Percentiles rank a stretch among this genome's conserved stretches.
These are phyloP conservation scores for Epichloe bromicola DNA, from an alignment of 2,329 filamentous ascomycete species.

Conservation along the genomic window DNA sequence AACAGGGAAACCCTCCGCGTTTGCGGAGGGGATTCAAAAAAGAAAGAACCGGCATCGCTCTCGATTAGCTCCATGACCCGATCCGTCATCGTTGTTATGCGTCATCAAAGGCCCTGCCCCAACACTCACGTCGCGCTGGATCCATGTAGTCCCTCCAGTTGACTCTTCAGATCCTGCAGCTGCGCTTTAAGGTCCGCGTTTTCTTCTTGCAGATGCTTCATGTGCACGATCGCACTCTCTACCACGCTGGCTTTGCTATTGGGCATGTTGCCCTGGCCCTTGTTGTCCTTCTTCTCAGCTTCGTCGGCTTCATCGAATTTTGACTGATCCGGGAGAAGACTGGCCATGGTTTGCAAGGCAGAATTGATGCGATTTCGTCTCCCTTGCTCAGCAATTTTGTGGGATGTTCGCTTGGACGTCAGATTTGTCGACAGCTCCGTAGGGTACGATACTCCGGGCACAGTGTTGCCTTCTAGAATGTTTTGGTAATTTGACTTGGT, in stretches of 20 bases:
- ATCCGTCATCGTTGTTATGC: not conserved
- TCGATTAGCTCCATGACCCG: not conserved
- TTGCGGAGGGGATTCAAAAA: not conserved
- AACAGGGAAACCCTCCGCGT: too few relatives aligned
- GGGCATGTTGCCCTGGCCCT: conserved; percentile 37
- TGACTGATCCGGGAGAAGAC: conserved; percentile 55
- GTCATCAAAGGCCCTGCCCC: too few relatives aligned
- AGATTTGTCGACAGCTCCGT: conserved; percentile 85
- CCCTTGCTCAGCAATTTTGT: conserved; percentile 96
- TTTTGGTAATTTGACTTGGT: conserved; percentile 98
- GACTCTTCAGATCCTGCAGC: conserved; percentile 25
- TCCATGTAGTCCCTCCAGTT: conserved; percentile 14
- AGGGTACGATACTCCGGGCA: conserved; percentile 83
- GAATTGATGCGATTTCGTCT: conserved; percentile 90
- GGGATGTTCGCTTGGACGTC: conserved; percentile 90
- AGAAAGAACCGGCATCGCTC: not conserved
- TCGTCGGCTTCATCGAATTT: conserved; percentile 28
- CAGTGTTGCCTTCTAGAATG: conserved; percentile 81
- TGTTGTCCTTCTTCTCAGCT: conserved; percentile 34
- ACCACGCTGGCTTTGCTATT: conserved; percentile 95
- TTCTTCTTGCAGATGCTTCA: conserved; percentile 70
- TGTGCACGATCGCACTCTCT: conserved; percentile 93
- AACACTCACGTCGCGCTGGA: not conserved
- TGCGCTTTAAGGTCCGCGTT: conserved; percentile 54
- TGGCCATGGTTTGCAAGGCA: conserved; percentile 81